These are phyloP conservation scores for Cucumis hystrix DNA, from an alignment of 306 rosid species.

Conservation along the genomic window DNA sequence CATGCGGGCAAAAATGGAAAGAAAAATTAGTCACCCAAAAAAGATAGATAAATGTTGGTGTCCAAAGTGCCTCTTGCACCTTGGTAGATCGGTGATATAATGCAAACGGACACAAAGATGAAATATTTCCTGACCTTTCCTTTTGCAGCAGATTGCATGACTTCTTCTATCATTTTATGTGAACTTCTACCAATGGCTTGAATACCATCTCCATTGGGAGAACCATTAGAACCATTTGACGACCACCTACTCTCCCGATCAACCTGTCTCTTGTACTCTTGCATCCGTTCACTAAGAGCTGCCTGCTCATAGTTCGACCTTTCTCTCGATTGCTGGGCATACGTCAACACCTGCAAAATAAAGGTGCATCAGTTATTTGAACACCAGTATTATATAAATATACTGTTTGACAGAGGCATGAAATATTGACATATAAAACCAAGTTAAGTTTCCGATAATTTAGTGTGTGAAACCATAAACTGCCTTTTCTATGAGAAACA, in stretches of 20 bases:
- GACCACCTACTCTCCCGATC: slow-evolving; percentile 97
- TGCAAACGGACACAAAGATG: neutral
- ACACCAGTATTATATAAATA: neutral
- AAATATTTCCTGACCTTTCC: slow-evolving; percentile 54
- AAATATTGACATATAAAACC: neutral
- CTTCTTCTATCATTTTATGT: slow-evolving; percentile 99
- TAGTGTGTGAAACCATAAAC: neutral
- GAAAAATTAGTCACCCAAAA: neutral
- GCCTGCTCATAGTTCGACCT: slow-evolving; percentile 99
- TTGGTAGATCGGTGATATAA: neutral
- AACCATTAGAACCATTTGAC: slow-evolving; percentile 81
- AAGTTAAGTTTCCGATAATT: neutral
- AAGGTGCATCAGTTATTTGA: neutral
- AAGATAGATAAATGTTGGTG: neutral
- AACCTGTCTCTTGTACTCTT: slow-evolving; percentile 86
- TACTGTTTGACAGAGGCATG: neutral
- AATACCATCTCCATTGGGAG: slow-evolving; percentile 98
- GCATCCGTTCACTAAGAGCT: slow-evolving; percentile 97
- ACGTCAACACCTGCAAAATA: slow-evolving; percentile 77
- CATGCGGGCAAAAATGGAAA: too few relatives aligned
- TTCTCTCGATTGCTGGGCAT: slow-evolving; percentile 97
- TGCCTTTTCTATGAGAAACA: neutral
- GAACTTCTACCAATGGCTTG: slow-evolving; percentile 99
- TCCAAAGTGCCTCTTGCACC: neutral
- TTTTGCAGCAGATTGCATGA: slow-evolving; percentile 98